Base-by-base conservation (phyloP, 768 basidiomycete species). In the Solioccasus polychromus region DNA sequence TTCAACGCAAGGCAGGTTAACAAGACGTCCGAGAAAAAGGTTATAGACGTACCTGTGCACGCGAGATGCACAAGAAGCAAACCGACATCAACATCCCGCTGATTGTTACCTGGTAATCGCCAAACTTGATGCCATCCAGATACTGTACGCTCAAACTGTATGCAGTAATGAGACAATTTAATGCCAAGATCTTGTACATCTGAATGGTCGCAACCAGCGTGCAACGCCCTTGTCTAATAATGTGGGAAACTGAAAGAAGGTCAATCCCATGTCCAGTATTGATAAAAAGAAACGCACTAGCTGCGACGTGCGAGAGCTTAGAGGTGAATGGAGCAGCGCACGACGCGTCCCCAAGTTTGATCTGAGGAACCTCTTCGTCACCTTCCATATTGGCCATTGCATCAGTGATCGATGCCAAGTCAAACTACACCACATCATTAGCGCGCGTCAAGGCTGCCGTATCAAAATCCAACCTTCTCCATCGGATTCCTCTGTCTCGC, bases 301-400 rank as follows among this genome's bases (percentile, higher is more conserved):
- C 93, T 54, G 89, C 80, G 40, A 99, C 96, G 62, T 99, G 95
- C n/a, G 88, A 88, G 43, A 99, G 70, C 66, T 99, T 99, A 9
- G 94, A 97, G 0, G 96, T 98, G 72, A 99, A 99, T 0, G 96
- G 96, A 2, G 96, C 96, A 6, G 96, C 96, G 60, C 94, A 97
- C 2, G 93, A 97, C 0, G 96, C 96, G 61, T 98, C 96, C n/a
- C 96, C 96, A 23, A 98, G 83, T 69, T 98, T 99, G 68, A 99
- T 99, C 71, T 96, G 92, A 11, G 96, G 96, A 0, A 93, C 84
- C 25, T 98, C 94, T 15, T 90, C 84, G 14, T 96, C 95, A 10
- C 87, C 91, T 37, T 97, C 96, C 82, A 98, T 84, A 31, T 94
- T 88, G 1, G 94, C 80, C 67, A 99, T 70, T 56, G 88, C 83